Base-by-base conservation (phyloP, 2,329 filamentous ascomycete genomes). In the Aspergillus ibericus region DNA sequence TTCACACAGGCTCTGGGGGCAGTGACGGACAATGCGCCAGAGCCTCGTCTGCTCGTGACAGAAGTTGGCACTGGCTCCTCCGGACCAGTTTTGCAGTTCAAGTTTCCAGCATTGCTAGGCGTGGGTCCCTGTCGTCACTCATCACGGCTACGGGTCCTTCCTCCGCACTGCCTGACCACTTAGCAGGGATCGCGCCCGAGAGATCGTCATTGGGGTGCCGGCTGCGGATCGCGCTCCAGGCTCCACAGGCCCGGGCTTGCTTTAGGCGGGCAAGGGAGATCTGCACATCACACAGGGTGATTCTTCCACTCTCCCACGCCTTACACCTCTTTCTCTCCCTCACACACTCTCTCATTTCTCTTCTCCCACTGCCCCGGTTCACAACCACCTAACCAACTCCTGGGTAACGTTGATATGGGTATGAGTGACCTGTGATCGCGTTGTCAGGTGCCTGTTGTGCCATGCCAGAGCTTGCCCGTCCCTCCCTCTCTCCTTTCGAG, bases 401-500 rank as follows among this genome's bases (percentile, higher is more conserved):
- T 32, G 29, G 9, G 29, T 32, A 32, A 32, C 29, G 29, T 32
- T 32, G 7, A 32, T 15, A 18, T 27, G 25, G n/a, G 25, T 13
- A 48, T 47, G 55, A 36, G 18, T 48, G 25, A 27, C 44, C 18
- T 32, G 13, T 52, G 51, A 48, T 47, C 42, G 18, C 44, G 25
- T 40, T 18, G 4, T 48, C 15, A 18, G 22, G 44, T 25, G 15
- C 25, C 16, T 20, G 40, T 27, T 34, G 38, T 55, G 36, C 52
- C 62, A 68, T 69, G 66, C 44, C 64, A 27, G 51, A 53, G 36
- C 50, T 13, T 20, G 18, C 35, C 56, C 63, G 59, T 56, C 58
- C 63, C 16, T 56, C 63, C 46, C 52, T 47, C 25, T 62, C 63
- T 42, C 60, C 66, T 38, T 61, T 53, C 55, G 55, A 63, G 15